phyloP scores from a whole-genome alignment of 768 basidiomycete genomes.

The Cystobasidium tubakii region DNA sequence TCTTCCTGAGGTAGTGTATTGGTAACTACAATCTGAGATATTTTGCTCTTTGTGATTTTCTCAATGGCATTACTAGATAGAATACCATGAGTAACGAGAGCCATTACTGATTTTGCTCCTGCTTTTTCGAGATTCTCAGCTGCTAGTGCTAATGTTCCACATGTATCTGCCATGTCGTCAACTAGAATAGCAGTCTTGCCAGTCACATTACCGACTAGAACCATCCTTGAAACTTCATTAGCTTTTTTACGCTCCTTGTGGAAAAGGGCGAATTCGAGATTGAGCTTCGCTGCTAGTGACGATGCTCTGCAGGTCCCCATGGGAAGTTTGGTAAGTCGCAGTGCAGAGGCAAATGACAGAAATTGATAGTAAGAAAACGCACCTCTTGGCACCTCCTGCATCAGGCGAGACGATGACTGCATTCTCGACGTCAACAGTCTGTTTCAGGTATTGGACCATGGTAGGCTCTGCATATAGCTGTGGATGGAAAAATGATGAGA shows the following conservation, averaged over 20 bases:
- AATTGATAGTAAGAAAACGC: too few relatives aligned
- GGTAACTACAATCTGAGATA: slow-evolving; percentile 94
- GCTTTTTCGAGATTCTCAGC: slow-evolving; percentile 82
- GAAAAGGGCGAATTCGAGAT: slow-evolving; percentile 96
- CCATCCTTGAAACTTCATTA: slow-evolving; percentile 89
- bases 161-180: slow-evolving; percentile 98
- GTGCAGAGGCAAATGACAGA: too few relatives aligned
- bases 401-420: slow-evolving; percentile 96
- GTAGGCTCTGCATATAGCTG: slow-evolving; percentile 87
- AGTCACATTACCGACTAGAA: slow-evolving; percentile 86
- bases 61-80: slow-evolving; percentile 75
- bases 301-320: slow-evolving; percentile 63
- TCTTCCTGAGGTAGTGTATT: slow-evolving; percentile 89
- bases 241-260: slow-evolving; percentile 98
- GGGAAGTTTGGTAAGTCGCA: too few relatives aligned
- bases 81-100: slow-evolving; percentile 94
- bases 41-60: slow-evolving; percentile 62
- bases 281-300: slow-evolving; percentile 89
- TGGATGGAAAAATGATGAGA: neutral
- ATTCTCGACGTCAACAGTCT: slow-evolving; percentile 73
- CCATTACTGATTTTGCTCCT: slow-evolving; percentile 76
- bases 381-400: slow-evolving; percentile 95
- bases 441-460: slow-evolving; percentile 87
- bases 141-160: slow-evolving; percentile 86
- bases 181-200: slow-evolving; percentile 90